Percentiles rank a stretch among this genome's conserved stretches.
phyloP scores from a whole-genome alignment of 2,329 filamentous ascomycete genomes.

The Sclerotinia sclerotiorum region DNA sequence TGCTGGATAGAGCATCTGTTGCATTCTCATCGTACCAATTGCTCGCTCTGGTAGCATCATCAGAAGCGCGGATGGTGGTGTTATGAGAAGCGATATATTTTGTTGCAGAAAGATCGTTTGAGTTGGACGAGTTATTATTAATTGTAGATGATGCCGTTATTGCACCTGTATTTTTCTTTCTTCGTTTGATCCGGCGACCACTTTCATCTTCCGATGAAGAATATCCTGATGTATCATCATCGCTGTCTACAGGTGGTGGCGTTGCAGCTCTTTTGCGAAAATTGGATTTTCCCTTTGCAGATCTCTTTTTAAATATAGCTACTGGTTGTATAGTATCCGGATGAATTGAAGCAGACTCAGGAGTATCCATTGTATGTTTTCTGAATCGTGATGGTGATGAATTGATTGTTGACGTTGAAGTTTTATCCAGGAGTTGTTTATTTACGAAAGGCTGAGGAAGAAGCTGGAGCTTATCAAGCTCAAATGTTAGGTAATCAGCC shows the following conservation, averaged over 20 bases:
- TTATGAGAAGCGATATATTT: conserved; percentile 61
- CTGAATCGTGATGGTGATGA: neutral
- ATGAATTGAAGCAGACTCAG: neutral
- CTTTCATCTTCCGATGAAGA: conserved; percentile 75
- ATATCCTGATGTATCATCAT: conserved; percentile 52
- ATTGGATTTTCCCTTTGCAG: conserved; percentile 71
- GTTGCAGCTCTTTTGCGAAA: conserved; percentile 79
- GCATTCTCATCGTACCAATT: conserved; percentile 86
- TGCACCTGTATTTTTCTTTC: conserved; percentile 65
- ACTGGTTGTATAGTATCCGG: conserved; percentile 40
- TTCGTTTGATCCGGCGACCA: conserved; percentile 75
- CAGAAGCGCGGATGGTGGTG: conserved; percentile 62
- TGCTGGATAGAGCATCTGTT: conserved; percentile 41
- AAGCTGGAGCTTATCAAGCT: conserved; percentile 12
- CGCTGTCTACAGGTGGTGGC: conserved; percentile 64
- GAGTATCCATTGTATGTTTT: conserved; percentile 17
- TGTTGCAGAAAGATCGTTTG: conserved; percentile 50
- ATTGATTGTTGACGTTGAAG: neutral
- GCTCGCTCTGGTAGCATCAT: conserved; percentile 85
- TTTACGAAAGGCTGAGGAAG: conserved; percentile 9
- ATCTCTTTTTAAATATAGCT: conserved; percentile 82
- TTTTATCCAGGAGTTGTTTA: neutral
- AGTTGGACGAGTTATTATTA: conserved; percentile 43
- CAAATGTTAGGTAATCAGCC: conserved; percentile 17
- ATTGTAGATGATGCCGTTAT: conserved; percentile 64